Evolutionary conservation across 108 stramenopile species (phyloP), one percentile per base, ranked within the genome.

Genomic region (Ochromonas danica): DNA sequence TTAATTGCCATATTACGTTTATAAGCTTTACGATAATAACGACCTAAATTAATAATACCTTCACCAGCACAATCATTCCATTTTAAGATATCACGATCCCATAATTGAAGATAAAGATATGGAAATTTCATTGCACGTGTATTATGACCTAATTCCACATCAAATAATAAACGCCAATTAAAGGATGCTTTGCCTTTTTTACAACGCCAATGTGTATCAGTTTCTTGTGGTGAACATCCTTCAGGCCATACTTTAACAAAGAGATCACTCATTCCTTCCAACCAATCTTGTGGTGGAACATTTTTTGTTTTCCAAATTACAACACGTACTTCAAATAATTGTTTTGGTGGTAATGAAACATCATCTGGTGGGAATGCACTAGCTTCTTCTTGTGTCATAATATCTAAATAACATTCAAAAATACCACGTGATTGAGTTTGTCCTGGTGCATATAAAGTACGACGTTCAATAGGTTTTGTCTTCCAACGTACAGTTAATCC

Each of bases 181-280:
- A 81, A 90, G 25, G 80, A 83, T 3, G 79, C 88, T 62, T 86
- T 83, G 75, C 90, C 90, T 30, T 61, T 85, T 78, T 87, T 87
- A 42, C 77, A 78, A 41, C 90, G 84, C 89, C 87, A 89, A 62
- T 90, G 90, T n/a, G 85, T 88, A 80, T 90, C 90, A 43, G 89
- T 90, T 28, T 80, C 86, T 86, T 75, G 85, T 38, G 87, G 80
- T 57, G 85, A 81, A 35, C 61, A 71, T 1, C 86, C 86, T 40
- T 88, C 86, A 40, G 89, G 42, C 87, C 86, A 85, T 40, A 62
- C 22, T 30, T 51, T 61, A 70, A 85, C 80, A 80, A 85, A 90
- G 31, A 88, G 72, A 70, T 90, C 90, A 31, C 84, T 71, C 62
- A 83, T 83, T 31, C 88, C 72, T 75, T 60, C 72, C 25, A 75